Evolutionary conservation across 495 filamentous ascomycete genomes (phyloP), one percentile per base, ranked within the genome.

Genomic region (Hyaloscypha bicolor): DNA sequence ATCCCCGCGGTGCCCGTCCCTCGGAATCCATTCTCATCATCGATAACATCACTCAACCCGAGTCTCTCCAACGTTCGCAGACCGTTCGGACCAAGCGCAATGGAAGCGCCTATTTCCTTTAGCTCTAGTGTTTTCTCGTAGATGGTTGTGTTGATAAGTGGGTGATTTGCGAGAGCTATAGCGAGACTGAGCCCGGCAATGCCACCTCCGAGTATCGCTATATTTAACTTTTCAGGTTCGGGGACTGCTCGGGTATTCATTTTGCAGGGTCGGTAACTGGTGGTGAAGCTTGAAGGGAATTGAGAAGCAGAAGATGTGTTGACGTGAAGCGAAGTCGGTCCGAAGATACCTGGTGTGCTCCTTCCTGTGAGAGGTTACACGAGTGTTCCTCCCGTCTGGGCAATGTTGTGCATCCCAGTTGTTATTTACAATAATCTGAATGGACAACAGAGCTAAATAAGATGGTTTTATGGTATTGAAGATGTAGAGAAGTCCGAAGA

Each of bases 51-150:
- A 21, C 75, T 29, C 2, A 82, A 77, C 6, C 80, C 81, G 14
- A 82, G 76, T 55, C 74, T 79, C 45, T 83, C 77, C 48, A 85
- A 69, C 3, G 82, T 81, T 52, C 81, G 76, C 74, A 85, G 77
- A 16, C 81, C 82, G 78, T 84, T 84, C 22, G 81, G 81, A 55
- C 82, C 81, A 9, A 85, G 73, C 9, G 82, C 80, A 65, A 84
- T 83, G 32, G 79, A 81, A 0, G 80, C 82, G 9, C 81, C 81
- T 48, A 85, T 83, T 60, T 85, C 81, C 37, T 69, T 67, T 8
- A 83, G 75, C 66, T 82, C 76, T 0, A 75, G 62, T 9, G 82
- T 78, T 66, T 79, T 78, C 53, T 84, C 81, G 64, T 82, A 85
- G 16, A 84, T 63, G 53, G 79, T 73, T 9, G 82, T 70, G 21